These are phyloP conservation scores for Malus domestica DNA, from an alignment of 306 rosid species.

Conservation along the genomic window ASM211411v1 NC_041805.1:51501-52000, in stretches of 20 bases:
- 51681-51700: not conserved
- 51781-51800: not conserved
- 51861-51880: not conserved
- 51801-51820: not conserved
- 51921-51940: too few relatives aligned
- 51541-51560: conserved; percentile 11
- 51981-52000: too few relatives aligned
- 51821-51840: not conserved
- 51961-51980: too few relatives aligned
- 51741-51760: not conserved
- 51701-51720: not conserved
- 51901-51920: too few relatives aligned
- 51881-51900: too few relatives aligned
- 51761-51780: not conserved
- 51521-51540: conserved; percentile 13
- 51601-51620: not conserved
- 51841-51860: not conserved
- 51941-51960: too few relatives aligned
- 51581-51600: not conserved
- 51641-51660: conserved; percentile 2
- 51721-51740: not conserved
- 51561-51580: conserved; percentile 1
- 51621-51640: conserved; percentile 8
- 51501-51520: conserved; percentile 15
- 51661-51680: not conserved